Evolutionary conservation across 1,139 yeast species (phyloP).

Genomic region (Torulaspora globosa): DNA sequence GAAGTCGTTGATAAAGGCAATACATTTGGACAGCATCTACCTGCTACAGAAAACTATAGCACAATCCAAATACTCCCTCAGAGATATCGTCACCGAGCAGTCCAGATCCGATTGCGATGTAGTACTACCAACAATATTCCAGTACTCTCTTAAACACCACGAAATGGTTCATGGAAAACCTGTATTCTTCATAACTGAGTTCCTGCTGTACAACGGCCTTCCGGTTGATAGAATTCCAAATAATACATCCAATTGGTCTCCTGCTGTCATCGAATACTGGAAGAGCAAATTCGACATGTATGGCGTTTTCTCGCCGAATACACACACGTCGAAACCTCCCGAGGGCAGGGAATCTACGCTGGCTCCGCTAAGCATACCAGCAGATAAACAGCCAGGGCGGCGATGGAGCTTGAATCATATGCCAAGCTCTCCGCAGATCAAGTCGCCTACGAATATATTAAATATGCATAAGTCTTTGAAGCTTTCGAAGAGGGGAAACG

Average conservation of each 20-base stretch:
- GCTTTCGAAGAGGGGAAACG: conserved; percentile 14
- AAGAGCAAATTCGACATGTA: conserved; percentile 40
- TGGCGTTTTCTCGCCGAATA: conserved; percentile 12
- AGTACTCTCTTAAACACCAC: conserved; percentile 56
- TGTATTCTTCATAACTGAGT: conserved; percentile 68
- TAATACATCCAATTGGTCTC: conserved; percentile 14
- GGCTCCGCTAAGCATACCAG: conserved; percentile 3
- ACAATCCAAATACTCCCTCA: conserved; percentile 46
- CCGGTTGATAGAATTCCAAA: conserved; percentile 27
- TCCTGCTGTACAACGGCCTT: conserved; percentile 62
- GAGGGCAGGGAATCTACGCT: neutral
- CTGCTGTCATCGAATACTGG: conserved; percentile 45
- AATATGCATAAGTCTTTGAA: conserved; percentile 23
- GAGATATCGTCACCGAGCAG: conserved; percentile 16
- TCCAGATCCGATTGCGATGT: conserved; percentile 26
- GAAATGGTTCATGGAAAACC: conserved; percentile 33
- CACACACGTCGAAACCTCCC: neutral
- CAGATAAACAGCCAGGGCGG: conserved; percentile 11
- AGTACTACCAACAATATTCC: conserved; percentile 47
- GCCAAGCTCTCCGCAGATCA: conserved; percentile 21
- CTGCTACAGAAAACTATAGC: conserved; percentile 47
- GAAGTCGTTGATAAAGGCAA: conserved; percentile 42
- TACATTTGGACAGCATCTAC: conserved; percentile 48
- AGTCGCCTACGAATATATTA: conserved; percentile 18
- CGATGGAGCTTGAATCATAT: conserved; percentile 23